These are phyloP conservation scores for Kwoniella bestiolae DNA, from an alignment of 768 basidiomycete genomes.

Conservation along the genomic window DNA sequence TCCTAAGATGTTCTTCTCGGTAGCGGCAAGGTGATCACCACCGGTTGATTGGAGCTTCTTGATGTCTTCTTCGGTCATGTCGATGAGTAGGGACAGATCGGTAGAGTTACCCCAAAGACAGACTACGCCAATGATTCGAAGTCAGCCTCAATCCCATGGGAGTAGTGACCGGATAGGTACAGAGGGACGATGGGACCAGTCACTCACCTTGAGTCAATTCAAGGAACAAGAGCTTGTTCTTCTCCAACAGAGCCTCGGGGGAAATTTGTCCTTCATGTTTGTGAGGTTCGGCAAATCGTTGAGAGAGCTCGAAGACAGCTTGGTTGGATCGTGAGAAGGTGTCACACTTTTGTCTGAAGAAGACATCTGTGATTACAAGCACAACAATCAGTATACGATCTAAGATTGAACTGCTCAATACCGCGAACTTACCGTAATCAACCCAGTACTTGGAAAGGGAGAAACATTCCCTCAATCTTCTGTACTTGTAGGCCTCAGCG, in stretches of 20 bases:
- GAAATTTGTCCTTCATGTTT: conserved; percentile 62
- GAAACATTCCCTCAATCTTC: conserved; percentile 82
- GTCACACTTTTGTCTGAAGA: conserved; percentile 94
- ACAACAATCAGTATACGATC: neutral
- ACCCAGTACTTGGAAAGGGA: conserved; percentile 87
- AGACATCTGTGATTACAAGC: conserved; percentile 64
- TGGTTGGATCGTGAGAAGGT: conserved; percentile 91
- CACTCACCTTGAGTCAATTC: conserved; percentile 76
- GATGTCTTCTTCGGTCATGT: conserved; percentile 98
- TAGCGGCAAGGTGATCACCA: conserved; percentile 90
- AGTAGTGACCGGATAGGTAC: neutral
- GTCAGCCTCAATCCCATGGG: no score
- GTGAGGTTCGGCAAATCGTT: conserved; percentile 86
- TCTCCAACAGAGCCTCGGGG: conserved; percentile 63
- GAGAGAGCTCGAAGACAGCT: conserved; percentile 91
- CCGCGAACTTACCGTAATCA: conserved; percentile 65
- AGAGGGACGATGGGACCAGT: conserved; percentile 50
- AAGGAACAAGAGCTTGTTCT: conserved; percentile 75
- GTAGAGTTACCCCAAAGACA: conserved; percentile 98
- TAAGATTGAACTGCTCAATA: no score
- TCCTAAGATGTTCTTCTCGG: conserved; percentile 94
- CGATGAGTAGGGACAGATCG: conserved; percentile 89
- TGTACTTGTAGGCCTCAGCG: conserved; percentile 72
- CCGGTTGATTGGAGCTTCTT: conserved; percentile 94
- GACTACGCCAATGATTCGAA: no score